Percentiles rank a stretch among this genome's conserved stretches.
phyloP scores from a whole-genome alignment of 2,329 filamentous ascomycete species.

The Cercospora berteroae region DNA sequence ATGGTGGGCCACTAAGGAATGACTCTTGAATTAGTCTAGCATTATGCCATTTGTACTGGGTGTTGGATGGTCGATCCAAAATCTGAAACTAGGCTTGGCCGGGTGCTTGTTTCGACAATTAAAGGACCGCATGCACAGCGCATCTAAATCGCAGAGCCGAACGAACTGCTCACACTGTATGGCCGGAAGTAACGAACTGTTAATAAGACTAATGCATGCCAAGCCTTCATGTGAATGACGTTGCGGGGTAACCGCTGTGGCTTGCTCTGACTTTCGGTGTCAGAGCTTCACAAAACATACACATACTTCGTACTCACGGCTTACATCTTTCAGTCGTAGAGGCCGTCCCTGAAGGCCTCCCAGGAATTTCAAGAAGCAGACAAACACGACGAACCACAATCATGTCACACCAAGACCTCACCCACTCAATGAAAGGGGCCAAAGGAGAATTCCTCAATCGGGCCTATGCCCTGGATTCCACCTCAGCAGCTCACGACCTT shows the following conservation, averaged over 20 bases:
- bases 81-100: no score
- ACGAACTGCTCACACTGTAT: neutral
- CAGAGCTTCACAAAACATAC: neutral
- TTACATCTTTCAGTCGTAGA: neutral
- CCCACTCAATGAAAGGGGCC: conserved; percentile 5
- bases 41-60: no score
- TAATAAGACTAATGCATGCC: neutral
- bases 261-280: conserved; percentile 1
- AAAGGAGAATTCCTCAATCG: conserved; percentile 17
- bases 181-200: no score
- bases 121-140: no score
- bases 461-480: conserved; percentile 16
- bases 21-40: no score
- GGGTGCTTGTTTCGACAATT: no score
- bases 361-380: neutral
- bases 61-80: no score
- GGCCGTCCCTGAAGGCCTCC: neutral
- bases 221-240: neutral
- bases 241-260: conserved; percentile 5
- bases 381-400: neutral
- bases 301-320: neutral
- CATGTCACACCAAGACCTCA: conserved; percentile 7
- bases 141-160: neutral
- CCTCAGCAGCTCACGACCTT: conserved; percentile 9
- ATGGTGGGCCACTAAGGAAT: no score